Evolutionary conservation across 257 asterid genomes (phyloP).

Genomic region (Gentiana dahurica): DNA sequence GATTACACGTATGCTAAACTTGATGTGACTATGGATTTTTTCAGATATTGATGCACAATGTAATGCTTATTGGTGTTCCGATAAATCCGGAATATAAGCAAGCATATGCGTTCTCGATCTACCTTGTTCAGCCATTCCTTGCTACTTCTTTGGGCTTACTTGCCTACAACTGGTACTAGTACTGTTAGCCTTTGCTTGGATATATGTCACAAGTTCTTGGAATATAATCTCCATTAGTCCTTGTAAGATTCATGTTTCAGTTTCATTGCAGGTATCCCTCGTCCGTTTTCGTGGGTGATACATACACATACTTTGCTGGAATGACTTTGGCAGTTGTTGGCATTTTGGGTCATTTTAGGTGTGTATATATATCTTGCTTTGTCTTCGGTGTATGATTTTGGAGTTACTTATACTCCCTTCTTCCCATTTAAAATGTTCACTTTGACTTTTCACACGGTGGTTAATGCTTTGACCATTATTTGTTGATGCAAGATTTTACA

Average conservation of each 20-base stretch:
- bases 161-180: conserved; percentile 72
- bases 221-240: neutral
- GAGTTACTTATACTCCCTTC: neutral
- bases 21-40: conserved; percentile 3
- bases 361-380: neutral
- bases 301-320: conserved; percentile 85
- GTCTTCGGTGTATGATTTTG: neutral
- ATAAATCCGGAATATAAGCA: conserved; percentile 63
- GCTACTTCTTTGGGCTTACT: conserved; percentile 90
- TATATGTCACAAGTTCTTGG: conserved; percentile 1
- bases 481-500: too few species aligned
- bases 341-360: conserved; percentile 88
- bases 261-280: conserved; percentile 62
- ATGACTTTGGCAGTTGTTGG: conserved; percentile 93
- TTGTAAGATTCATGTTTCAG: conserved; percentile 2
- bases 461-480: too few species aligned
- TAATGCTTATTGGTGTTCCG: conserved; percentile 82
- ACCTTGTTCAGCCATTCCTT: conserved; percentile 82
- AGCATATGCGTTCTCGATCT: conserved; percentile 92
- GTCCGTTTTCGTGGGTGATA: conserved; percentile 81
- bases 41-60: conserved; percentile 76
- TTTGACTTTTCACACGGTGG: too few species aligned
- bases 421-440: too few species aligned
- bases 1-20: neutral
- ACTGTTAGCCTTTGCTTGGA: conserved; percentile 8